Evolutionary conservation across 257 asterid genomes (phyloP), one percentile per base, ranked within the genome.

Genomic region (Ophiorrhiza pumila): DNA sequence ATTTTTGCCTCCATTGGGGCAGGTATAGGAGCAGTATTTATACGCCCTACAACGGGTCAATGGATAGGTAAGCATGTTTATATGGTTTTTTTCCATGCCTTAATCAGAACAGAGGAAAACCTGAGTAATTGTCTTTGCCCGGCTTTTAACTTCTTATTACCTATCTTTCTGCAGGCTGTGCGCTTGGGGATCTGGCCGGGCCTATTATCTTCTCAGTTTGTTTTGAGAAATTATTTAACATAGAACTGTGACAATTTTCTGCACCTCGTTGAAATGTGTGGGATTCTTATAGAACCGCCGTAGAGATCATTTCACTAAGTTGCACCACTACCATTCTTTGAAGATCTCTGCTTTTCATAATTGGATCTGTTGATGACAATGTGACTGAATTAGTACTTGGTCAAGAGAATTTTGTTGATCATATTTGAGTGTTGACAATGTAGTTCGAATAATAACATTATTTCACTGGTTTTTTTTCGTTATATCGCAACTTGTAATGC

Each of bases 1-100:
- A 47, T 90, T 61, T 92, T 90, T 45, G 98, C 98, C 47, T 89
- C 98, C 45, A 76, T 92, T 31, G 98, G 98, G 65, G 99, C 96
- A 31, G 99, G 99, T 22, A 71, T 95, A 4, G 97, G 96, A 46
- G 94, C 96, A 32, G 34, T 76, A 0, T 58, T 89, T 5, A 13
- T 90, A 42, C 87, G 88, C 41, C 99, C 99, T 69, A 75, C 96
- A 12, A 56, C 88, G 20, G 99, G 99, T 61, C 99, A 95, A 82
- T 90, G 98, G 98, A 87, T 95, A 23, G 97, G 99, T 94, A 80
- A 46, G 80, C 32, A 14, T 41, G 64, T 58, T 57, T 13, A 9
- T 41, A 49, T 50, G 15, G 11, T 50, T 39, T 43, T 35, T 42
- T 10, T 31, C 55, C 52, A 18, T 68, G 2, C 46, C 39, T 39